A percentile compares a stretch with the other conserved stretches of the same genome.
phyloP scores from a whole-genome alignment of 768 basidiomycete species.

The Boletus vermiculosoides region DNA sequence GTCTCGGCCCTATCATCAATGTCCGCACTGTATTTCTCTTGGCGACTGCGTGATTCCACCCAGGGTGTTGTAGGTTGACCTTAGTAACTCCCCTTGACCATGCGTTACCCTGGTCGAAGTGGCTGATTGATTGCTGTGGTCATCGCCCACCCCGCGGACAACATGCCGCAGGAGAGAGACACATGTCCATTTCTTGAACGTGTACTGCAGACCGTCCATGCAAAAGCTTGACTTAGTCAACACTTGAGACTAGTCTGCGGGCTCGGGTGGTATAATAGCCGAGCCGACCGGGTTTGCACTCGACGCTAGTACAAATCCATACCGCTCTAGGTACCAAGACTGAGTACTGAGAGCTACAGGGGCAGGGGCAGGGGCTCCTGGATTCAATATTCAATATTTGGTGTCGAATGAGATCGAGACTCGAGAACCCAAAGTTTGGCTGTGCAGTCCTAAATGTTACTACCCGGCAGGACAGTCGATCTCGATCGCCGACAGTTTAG shows the following conservation, averaged over 20 bases:
- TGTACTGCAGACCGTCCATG: background rate
- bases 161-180: background rate
- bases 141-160: background rate
- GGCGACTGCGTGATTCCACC: background rate
- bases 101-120: slow-evolving; percentile 6
- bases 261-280: background rate
- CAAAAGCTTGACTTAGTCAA: background rate
- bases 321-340: background rate
- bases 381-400: background rate
- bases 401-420: slow-evolving; percentile 7
- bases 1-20: slow-evolving; percentile 11
- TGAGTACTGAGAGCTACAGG: background rate
- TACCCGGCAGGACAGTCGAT: background rate
- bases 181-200: background rate
- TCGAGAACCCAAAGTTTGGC: background rate
- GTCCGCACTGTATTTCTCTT: slow-evolving; percentile 14
- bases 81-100: background rate
- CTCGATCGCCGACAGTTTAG: background rate
- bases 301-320: no score
- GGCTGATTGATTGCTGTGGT: slow-evolving; percentile 5
- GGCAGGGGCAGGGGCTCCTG: background rate
- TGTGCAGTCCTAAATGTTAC: background rate
- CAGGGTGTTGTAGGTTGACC: background rate
- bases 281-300: no score
- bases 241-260: background rate